Evolutionary conservation across 768 basidiomycete species (phyloP).

Genomic region (Mycena galericulata): DNA sequence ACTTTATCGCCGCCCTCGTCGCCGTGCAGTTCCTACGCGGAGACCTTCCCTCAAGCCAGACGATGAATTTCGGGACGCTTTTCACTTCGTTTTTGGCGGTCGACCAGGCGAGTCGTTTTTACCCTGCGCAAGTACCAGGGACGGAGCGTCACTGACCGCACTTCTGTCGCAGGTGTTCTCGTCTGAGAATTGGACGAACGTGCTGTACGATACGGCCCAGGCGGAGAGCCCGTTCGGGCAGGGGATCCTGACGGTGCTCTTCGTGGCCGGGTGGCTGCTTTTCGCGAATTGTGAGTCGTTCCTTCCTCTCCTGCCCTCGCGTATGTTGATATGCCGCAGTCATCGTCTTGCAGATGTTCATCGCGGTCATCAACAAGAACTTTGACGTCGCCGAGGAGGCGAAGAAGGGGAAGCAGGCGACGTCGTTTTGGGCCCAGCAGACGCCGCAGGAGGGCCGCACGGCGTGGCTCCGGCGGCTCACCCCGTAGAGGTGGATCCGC

Average conservation of each 20-base stretch:
- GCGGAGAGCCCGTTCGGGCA: constrained; percentile 78
- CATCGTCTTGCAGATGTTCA: constrained; percentile 94
- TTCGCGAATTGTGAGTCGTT: constrained; percentile 87
- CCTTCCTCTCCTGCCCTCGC: constrained; percentile 22
- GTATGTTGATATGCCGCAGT: too few species aligned
- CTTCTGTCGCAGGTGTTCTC: too few species aligned
- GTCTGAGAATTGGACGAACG: constrained; percentile 93
- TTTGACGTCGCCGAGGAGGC: constrained; percentile 93
- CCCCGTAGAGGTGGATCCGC: constrained; percentile 89
- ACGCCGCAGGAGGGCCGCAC: background rate
- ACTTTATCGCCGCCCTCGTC: constrained; percentile 86
- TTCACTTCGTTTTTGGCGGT: constrained; percentile 89
- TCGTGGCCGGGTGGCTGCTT: constrained; percentile 86
- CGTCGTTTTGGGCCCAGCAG: constrained; percentile 64
- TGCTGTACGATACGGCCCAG: constrained; percentile 70
- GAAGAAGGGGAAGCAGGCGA: constrained; percentile 85
- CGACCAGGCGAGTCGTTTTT: too few species aligned
- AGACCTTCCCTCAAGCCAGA: constrained; percentile 65
- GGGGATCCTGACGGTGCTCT: constrained; percentile 74
- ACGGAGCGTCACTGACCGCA: too few species aligned
- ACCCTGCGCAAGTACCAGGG: too few species aligned
- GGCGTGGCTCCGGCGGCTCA: constrained; percentile 52
- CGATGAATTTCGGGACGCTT: constrained; percentile 84
- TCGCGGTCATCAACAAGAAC: constrained; percentile 97
- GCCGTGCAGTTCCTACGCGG: constrained; percentile 89